Evolutionary conservation across 176 grass and related monocot genomes (phyloP).

Genomic region (Rhynchospora tenuis): DNA sequence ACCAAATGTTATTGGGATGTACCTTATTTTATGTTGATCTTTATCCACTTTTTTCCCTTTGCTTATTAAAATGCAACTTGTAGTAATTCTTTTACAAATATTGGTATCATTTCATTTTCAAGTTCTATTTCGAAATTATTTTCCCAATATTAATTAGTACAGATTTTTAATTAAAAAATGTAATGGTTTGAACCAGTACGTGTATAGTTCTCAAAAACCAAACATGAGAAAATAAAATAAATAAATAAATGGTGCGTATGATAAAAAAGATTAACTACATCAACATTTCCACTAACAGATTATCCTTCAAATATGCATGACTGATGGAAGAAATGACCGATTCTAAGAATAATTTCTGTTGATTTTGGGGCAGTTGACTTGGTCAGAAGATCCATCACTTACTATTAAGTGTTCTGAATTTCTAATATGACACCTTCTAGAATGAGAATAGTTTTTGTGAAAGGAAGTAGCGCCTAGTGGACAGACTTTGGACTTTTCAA

Average conservation of each 20-base stretch:
- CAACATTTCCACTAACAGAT: not conserved
- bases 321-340: not conserved
- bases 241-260: not conserved
- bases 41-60: no score
- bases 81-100: no score
- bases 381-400: conserved; percentile 7
- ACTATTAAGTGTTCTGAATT: not conserved
- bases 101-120: no score
- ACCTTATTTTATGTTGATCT: no score
- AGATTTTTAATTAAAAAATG: no score
- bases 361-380: not conserved
- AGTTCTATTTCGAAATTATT: no score
- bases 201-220: not conserved
- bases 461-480: conserved; percentile 6
- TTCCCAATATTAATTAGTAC: no score
- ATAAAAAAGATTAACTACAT: not conserved
- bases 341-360: not conserved
- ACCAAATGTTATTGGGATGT: no score
- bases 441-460: conserved; percentile 7
- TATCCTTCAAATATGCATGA: not conserved
- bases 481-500: conserved; percentile 7
- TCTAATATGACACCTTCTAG: conserved; percentile 15
- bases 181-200: no score
- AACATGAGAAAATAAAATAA: not conserved
- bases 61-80: no score